Evolutionary conservation across 495 filamentous ascomycete species (phyloP).

Genomic region (Hypoxylon trugodes): DNA sequence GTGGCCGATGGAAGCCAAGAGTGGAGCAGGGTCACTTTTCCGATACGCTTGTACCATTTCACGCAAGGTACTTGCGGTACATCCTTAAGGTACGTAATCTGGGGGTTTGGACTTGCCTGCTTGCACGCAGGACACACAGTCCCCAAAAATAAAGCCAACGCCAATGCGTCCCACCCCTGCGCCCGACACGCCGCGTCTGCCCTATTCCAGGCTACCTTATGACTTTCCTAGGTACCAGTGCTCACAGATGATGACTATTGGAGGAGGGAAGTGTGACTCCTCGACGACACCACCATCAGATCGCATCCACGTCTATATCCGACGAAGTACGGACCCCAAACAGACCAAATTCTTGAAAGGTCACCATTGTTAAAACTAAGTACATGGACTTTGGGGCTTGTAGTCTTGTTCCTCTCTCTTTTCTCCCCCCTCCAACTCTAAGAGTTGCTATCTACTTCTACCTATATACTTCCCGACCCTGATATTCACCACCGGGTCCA

Average conservation of each 20-base stretch:
- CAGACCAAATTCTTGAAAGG: conserved; percentile 20
- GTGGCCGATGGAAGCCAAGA: conserved; percentile 25
- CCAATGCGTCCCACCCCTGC: conserved; percentile 40
- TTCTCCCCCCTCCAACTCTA: conserved; percentile 8
- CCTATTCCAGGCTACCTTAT: conserved; percentile 38
- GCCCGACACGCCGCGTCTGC: conserved; percentile 43
- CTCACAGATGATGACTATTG: conserved; percentile 43
- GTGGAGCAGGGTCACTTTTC: conserved; percentile 31
- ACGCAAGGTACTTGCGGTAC: conserved; percentile 31
- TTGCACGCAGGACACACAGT: conserved; percentile 30
- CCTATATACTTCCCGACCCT: neutral
- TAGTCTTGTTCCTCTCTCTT: conserved; percentile 3
- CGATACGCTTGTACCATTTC: conserved; percentile 29
- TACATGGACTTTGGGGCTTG: neutral
- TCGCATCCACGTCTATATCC: conserved; percentile 46
- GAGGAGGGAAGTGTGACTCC: conserved; percentile 43
- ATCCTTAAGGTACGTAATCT: conserved; percentile 23
- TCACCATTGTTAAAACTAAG: conserved; percentile 33
- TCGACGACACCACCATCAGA: conserved; percentile 45
- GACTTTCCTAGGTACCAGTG: no score
- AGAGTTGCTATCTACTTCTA: neutral
- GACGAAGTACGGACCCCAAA: conserved; percentile 41
- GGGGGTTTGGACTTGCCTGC: conserved; percentile 1
- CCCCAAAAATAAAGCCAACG: conserved; percentile 41
- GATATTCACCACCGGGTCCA: no score